Evolutionary conservation across 208 protist species (phyloP).

Genomic region (Tritrichomonas foetus): DNA sequence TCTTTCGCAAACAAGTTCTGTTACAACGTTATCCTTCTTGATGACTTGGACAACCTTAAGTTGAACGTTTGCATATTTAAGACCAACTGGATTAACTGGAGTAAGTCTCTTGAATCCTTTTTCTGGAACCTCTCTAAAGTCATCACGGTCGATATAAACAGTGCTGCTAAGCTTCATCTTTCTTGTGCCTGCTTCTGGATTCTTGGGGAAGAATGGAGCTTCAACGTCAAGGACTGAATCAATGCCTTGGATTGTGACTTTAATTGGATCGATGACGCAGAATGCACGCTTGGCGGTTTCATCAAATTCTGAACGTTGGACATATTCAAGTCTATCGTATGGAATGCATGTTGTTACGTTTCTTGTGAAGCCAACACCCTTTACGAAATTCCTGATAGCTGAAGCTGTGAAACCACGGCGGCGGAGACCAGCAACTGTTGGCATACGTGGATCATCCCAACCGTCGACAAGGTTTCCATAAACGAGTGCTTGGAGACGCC

Average conservation of each 20-base stretch:
- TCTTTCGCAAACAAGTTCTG: background rate
- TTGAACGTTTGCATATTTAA: slow-evolving; percentile 35
- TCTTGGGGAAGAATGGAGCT: slow-evolving; percentile 83
- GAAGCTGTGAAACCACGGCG: slow-evolving; percentile 53
- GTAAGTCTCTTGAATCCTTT: background rate
- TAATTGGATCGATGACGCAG: slow-evolving; percentile 54
- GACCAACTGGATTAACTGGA: background rate
- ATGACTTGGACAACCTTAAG: slow-evolving; percentile 37
- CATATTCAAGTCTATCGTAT: slow-evolving; percentile 45
- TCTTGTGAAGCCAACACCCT: slow-evolving; percentile 52
- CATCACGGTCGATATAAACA: slow-evolving; percentile 90
- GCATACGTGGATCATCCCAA: slow-evolving; percentile 64
- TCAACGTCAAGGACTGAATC: slow-evolving; percentile 58
- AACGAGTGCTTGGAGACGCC: slow-evolving; percentile 56
- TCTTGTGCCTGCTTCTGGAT: slow-evolving; percentile 69
- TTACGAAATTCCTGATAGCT: slow-evolving; percentile 53
- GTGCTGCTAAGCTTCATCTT: slow-evolving; percentile 72
- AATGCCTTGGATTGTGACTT: slow-evolving; percentile 48
- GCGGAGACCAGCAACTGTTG: slow-evolving; percentile 58
- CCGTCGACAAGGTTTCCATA: slow-evolving; percentile 50
- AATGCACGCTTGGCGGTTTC: slow-evolving; percentile 46
- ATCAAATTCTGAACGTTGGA: slow-evolving; percentile 48
- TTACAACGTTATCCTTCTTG: background rate
- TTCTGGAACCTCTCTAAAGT: slow-evolving; percentile 72
- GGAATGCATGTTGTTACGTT: slow-evolving; percentile 42